These are phyloP conservation scores for Bruguiera hainesii DNA, from an alignment of 441 rosid species.

Conservation along the genomic window DNA sequence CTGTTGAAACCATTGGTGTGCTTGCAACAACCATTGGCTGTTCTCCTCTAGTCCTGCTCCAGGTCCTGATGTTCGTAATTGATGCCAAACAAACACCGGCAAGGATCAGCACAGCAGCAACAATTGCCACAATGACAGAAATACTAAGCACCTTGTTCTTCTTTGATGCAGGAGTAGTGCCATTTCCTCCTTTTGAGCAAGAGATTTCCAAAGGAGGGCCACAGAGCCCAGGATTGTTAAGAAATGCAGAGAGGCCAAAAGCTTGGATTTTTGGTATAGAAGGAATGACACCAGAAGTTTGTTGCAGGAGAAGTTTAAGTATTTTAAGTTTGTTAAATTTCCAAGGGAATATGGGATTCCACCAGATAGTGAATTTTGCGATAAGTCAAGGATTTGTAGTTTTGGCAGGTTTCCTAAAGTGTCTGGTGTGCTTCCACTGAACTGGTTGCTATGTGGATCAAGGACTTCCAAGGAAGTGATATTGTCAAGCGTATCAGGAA, in stretches of 20 bases:
- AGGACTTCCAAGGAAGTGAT: slow-evolving; percentile 68
- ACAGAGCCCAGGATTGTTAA: slow-evolving; percentile 66
- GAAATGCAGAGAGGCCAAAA: slow-evolving; percentile 67
- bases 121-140: slow-evolving; percentile 79
- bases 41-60: slow-evolving; percentile 44
- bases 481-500: slow-evolving; percentile 59
- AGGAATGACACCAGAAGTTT: slow-evolving; percentile 76
- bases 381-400: slow-evolving; percentile 60
- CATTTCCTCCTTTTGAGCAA: slow-evolving; percentile 38
- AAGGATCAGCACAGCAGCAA: slow-evolving; percentile 80
- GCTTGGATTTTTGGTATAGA: slow-evolving; percentile 34
- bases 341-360: slow-evolving; percentile 70
- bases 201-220: slow-evolving; percentile 61
- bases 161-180: slow-evolving; percentile 28
- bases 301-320: slow-evolving; percentile 72
- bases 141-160: slow-evolving; percentile 52
- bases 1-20: slow-evolving; percentile 71
- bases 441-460: slow-evolving; percentile 60
- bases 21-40: slow-evolving; percentile 56
- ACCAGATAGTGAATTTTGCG: slow-evolving; percentile 65
- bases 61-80: slow-evolving; percentile 75
- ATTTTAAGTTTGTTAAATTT: slow-evolving; percentile 40
- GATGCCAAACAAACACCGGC: slow-evolving; percentile 74
- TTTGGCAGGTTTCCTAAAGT: slow-evolving; percentile 56
- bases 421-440: slow-evolving; percentile 70